Percentiles rank a stretch among this genome's conserved stretches.
Evolutionary conservation across 495 filamentous ascomycete species (phyloP).

Genomic region (Chaetomium tenue): DNA sequence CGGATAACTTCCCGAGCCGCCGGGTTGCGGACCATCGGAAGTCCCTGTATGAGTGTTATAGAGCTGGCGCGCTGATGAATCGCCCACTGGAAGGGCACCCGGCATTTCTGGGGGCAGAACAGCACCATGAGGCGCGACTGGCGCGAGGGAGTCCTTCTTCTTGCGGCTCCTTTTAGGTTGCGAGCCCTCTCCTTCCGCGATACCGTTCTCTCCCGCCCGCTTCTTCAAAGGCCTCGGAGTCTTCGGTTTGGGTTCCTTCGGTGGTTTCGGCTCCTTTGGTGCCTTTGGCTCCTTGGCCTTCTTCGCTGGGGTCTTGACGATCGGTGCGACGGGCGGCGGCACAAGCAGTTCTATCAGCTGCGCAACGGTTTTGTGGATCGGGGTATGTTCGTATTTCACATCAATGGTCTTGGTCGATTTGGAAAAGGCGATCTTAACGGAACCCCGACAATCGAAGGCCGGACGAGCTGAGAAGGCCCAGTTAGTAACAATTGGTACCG

Average conservation of each 20-base stretch:
- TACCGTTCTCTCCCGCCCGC: conserved; percentile 53
- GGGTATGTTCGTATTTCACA: conserved; percentile 50
- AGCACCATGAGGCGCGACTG: conserved; percentile 9
- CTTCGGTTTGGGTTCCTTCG: conserved; percentile 50
- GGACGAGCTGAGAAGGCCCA: conserved; percentile 40
- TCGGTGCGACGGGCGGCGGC: conserved; percentile 31
- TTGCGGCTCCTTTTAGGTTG: conserved; percentile 33
- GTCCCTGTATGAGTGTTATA: conserved; percentile 23
- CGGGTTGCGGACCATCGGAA: conserved; percentile 2
- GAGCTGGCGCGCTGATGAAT: conserved; percentile 18
- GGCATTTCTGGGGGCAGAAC: conserved; percentile 32
- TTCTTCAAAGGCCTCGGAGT: conserved; percentile 42
- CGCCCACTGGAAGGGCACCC: conserved; percentile 29
- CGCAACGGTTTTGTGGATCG: conserved; percentile 47
- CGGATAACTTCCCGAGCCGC: conserved; percentile 20
- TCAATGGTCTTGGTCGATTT: conserved; percentile 40
- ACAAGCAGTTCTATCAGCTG: conserved; percentile 43
- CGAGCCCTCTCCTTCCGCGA: background rate
- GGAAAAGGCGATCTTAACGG: conserved; percentile 44
- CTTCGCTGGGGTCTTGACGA: conserved; percentile 20
- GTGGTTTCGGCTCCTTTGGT: background rate
- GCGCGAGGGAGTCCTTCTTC: conserved; percentile 31
- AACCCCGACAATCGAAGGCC: conserved; percentile 52
- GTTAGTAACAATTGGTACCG: conserved; percentile 22
- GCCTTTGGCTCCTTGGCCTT: conserved; percentile 56